Conservation (phyloP, 2,329 filamentous ascomycete genomes). For the Tolypocladium pustulatum region DNA sequence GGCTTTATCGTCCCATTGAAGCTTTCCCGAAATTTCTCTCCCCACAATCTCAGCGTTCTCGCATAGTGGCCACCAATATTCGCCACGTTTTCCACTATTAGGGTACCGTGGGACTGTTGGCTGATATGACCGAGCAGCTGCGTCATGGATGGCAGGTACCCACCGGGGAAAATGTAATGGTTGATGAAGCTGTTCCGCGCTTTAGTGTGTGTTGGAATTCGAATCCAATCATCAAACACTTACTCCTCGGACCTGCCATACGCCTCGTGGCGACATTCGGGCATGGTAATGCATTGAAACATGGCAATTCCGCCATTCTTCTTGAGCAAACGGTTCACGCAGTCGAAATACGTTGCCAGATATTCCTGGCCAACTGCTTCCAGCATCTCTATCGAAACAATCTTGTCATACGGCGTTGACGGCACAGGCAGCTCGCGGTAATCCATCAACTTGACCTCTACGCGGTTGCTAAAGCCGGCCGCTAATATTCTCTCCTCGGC, state of each 20-base stretch:
- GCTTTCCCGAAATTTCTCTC: constrained; percentile 51
- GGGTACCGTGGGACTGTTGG: constrained; percentile 45
- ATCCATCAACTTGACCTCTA: constrained; percentile 57
- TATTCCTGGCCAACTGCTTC: constrained; percentile 63
- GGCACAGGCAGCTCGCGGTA: constrained; percentile 52
- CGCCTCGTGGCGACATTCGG: constrained; percentile 53
- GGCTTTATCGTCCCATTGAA: constrained; percentile 52
- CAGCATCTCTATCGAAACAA: constrained; percentile 69
- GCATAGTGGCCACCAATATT: constrained; percentile 69
- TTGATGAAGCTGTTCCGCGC: constrained; percentile 48
- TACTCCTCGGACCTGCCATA: constrained; percentile 57
- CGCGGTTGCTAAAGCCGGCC: constrained; percentile 48
- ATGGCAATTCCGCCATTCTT: constrained; percentile 54
- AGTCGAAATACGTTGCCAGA: constrained; percentile 55
- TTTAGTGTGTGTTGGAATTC: background rate
- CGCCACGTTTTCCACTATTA: constrained; percentile 57
- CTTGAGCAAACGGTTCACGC: constrained; percentile 54
- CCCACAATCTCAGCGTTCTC: constrained; percentile 58
- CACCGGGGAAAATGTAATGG: constrained; percentile 71
- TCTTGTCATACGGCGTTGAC: constrained; percentile 51
- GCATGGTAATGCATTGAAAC: constrained; percentile 72
- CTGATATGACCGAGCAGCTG: constrained; percentile 50
- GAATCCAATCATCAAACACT: constrained; percentile 10
- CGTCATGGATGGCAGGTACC: constrained; percentile 51
- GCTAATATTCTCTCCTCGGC: constrained; percentile 54